Percentiles rank a stretch among this genome's conserved stretches.
Evolutionary conservation across 352 stramenopile species (phyloP).

Genomic region (Plasmopara viticola): DNA sequence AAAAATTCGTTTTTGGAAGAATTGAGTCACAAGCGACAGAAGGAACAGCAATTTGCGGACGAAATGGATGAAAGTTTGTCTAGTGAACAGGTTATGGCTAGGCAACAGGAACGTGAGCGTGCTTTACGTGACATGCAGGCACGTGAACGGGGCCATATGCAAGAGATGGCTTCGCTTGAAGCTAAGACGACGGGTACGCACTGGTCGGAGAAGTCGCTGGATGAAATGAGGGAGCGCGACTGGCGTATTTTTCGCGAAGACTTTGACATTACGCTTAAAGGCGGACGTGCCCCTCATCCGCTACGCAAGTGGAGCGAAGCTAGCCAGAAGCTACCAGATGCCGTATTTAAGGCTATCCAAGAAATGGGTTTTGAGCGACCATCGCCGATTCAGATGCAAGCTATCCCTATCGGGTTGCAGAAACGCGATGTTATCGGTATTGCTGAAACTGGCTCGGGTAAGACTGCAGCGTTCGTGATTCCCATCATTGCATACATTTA

Average conservation of each 20-base stretch:
- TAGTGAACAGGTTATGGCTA: constrained; percentile 47
- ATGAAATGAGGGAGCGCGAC: constrained; percentile 95
- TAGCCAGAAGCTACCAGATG: constrained; percentile 36
- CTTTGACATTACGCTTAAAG: constrained; percentile 96
- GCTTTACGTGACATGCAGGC: constrained; percentile 69
- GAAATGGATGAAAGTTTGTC: constrained; percentile 56
- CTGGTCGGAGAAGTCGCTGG: constrained; percentile 92
- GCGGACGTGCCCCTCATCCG: constrained; percentile 85
- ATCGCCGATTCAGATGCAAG: constrained; percentile 98
- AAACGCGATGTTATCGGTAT: constrained; percentile 98
- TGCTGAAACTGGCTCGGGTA: constrained; percentile 97
- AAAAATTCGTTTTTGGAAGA: constrained; percentile 85
- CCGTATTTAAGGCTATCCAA: constrained; percentile 86
- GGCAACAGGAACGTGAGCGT: constrained; percentile 64
- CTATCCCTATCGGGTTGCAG: constrained; percentile 95
- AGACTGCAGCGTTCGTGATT: constrained; percentile 98
- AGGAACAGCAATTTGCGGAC: constrained; percentile 65
- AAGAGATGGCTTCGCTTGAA: constrained; percentile 62
- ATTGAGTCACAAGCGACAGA: constrained; percentile 81
- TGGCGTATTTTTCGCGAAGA: constrained; percentile 99
- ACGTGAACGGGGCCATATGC: constrained; percentile 47
- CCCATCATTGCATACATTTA: constrained; percentile 96
- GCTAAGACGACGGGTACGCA: constrained; percentile 78
- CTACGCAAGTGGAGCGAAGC: constrained; percentile 91
- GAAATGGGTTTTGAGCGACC: constrained; percentile 93